These are phyloP conservation scores for Citrus trifoliata DNA, from an alignment of 345 rosid genomes.

Conservation along the genomic window DNA sequence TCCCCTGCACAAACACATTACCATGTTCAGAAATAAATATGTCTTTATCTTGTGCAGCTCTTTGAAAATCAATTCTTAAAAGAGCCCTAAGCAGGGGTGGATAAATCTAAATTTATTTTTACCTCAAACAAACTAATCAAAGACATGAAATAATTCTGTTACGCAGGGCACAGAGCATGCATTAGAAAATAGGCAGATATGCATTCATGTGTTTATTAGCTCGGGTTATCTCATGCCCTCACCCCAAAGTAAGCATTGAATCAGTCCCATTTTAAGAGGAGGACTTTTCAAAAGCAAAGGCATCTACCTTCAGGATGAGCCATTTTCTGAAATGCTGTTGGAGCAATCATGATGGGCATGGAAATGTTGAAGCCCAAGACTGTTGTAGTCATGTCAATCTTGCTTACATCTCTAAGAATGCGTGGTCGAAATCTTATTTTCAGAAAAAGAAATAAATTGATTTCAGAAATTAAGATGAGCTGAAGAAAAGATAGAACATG, in stretches of 20 bases:
- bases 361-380: constrained; percentile 86
- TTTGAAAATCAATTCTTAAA: neutral
- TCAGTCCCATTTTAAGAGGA: neutral
- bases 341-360: constrained; percentile 98
- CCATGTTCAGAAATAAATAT: constrained; percentile 11
- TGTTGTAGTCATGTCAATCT: constrained; percentile 68
- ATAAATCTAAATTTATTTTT: neutral
- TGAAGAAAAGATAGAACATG: neutral
- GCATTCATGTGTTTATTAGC: neutral
- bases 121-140: neutral
- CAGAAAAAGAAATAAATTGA: neutral
- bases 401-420: constrained; percentile 81
- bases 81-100: neutral
- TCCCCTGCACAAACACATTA: constrained; percentile 59
- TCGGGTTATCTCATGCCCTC: neutral
- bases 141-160: neutral
- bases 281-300: neutral
- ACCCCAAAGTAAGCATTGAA: neutral
- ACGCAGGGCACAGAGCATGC: neutral
- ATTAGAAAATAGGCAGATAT: neutral
- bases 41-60: neutral
- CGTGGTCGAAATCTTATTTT: constrained; percentile 80
- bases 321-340: constrained; percentile 98
- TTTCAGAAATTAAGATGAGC: neutral
- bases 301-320: constrained; percentile 84